phyloP scores from a whole-genome alignment of 371 early-diverging fungal genomes.

The Circinella minor region DNA sequence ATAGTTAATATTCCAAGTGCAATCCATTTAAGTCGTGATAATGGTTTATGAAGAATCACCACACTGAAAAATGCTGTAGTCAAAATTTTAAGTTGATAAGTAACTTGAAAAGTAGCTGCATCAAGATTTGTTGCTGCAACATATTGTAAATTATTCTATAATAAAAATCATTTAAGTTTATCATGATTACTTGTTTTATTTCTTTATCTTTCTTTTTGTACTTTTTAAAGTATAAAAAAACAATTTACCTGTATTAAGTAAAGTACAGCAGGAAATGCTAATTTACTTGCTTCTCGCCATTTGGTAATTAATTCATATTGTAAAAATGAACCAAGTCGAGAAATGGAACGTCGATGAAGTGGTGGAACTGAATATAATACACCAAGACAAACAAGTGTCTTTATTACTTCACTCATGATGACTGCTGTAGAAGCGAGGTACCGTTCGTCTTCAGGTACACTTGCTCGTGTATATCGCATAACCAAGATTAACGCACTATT shows the following conservation, averaged over 20 bases:
- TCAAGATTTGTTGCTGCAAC: slow-evolving; percentile 88
- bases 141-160: slow-evolving; percentile 91
- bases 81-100: slow-evolving; percentile 95
- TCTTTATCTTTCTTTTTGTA: background rate
- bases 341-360: slow-evolving; percentile 31
- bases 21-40: slow-evolving; percentile 80
- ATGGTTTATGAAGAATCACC: slow-evolving; percentile 67
- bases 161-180: background rate
- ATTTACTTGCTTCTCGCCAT: slow-evolving; percentile 56
- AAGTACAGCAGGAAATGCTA: slow-evolving; percentile 86
- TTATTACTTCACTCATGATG: slow-evolving; percentile 83
- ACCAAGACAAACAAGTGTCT: slow-evolving; percentile 71
- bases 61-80: slow-evolving; percentile 95
- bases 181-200: background rate
- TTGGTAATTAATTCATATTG: slow-evolving; percentile 45
- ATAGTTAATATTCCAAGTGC: slow-evolving; percentile 82
- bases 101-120: slow-evolving; percentile 95
- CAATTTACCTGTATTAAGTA: slow-evolving; percentile 84
- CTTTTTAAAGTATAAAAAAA: background rate
- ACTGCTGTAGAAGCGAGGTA: slow-evolving; percentile 91
- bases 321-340: slow-evolving; percentile 24
- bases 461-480: slow-evolving; percentile 81
- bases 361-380: slow-evolving; percentile 49
- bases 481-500: slow-evolving; percentile 85
- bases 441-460: slow-evolving; percentile 42